Evolutionary conservation across 2,329 filamentous ascomycete genomes (phyloP).

Genomic region (Talaromyces piceae): DNA sequence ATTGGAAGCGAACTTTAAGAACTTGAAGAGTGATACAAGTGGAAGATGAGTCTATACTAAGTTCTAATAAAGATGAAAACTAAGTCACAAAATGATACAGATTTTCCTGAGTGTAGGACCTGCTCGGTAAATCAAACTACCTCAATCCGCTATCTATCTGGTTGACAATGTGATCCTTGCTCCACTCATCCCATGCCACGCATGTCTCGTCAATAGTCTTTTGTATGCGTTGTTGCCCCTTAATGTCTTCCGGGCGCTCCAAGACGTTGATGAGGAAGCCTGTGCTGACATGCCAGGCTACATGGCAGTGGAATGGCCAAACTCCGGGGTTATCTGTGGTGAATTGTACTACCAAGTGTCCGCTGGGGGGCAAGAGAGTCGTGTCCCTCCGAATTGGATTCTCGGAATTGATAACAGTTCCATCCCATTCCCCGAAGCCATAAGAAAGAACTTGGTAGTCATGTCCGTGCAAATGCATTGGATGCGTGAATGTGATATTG

Average conservation of each 20-base stretch:
- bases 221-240: conserved; percentile 1
- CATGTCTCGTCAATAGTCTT: background rate
- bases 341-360: conserved; percentile 54
- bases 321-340: conserved; percentile 37
- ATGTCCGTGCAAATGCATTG: conserved; percentile 3
- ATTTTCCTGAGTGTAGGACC: background rate
- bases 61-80: background rate
- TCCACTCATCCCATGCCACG: background rate
- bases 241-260: conserved; percentile 1
- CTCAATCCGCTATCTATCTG: background rate
- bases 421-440: background rate
- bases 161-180: background rate
- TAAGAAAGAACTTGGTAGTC: background rate
- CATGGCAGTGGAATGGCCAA: conserved; percentile 68
- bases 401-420: background rate
- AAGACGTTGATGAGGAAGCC: conserved; percentile 1
- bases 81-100: background rate
- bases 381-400: background rate
- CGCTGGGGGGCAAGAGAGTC: conserved; percentile 19
- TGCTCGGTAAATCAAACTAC: background rate
- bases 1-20: too few species aligned
- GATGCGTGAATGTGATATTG: conserved; percentile 1
- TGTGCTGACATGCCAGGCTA: conserved; percentile 55
- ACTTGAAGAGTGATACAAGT: background rate
- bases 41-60: background rate